Conservation (phyloP, 1,284 basidiomycete species). For the Fistulina hepatica region DNA sequence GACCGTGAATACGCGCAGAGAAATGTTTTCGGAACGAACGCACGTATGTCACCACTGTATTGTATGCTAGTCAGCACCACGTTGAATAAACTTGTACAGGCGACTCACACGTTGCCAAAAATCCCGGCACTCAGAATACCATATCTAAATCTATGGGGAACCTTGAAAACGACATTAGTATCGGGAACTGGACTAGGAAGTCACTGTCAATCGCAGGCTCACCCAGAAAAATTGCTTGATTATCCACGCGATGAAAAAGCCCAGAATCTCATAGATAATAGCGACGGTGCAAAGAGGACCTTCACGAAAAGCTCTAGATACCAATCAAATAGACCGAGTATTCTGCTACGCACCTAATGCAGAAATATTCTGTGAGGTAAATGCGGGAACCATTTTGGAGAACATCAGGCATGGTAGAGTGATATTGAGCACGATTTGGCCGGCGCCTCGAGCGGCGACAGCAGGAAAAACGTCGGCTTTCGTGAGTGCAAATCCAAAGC, state of each 20-base stretch:
- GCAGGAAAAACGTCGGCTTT: conserved; percentile 51
- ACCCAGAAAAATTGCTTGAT: conserved; percentile 66
- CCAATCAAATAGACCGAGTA: neutral
- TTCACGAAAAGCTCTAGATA: conserved; percentile 14
- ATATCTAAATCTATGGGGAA: conserved; percentile 59
- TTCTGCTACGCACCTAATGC: conserved; percentile 42
- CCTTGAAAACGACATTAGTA: conserved; percentile 55
- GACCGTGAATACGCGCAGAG: conserved; percentile 2
- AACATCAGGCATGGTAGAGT: conserved; percentile 64
- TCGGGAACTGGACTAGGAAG: neutral
- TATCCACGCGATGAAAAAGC: conserved; percentile 43
- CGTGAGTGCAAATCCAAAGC: conserved; percentile 46
- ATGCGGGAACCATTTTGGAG: conserved; percentile 67
- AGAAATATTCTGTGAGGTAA: conserved; percentile 51
- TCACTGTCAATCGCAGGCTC: conserved; percentile 61
- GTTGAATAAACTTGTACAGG: no score
- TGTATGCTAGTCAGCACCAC: no score
- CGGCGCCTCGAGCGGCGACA: conserved; percentile 45
- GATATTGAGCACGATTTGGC: conserved; percentile 58
- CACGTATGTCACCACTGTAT: conserved; percentile 60
- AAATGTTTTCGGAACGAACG: conserved; percentile 21
- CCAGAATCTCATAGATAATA: conserved; percentile 41
- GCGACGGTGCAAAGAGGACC: conserved; percentile 48
- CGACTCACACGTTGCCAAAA: no score
- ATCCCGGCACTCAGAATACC: conserved; percentile 53